Evolutionary conservation across 2,329 filamentous ascomycete species (phyloP).

Genomic region (Diaporthe longicolla): DNA sequence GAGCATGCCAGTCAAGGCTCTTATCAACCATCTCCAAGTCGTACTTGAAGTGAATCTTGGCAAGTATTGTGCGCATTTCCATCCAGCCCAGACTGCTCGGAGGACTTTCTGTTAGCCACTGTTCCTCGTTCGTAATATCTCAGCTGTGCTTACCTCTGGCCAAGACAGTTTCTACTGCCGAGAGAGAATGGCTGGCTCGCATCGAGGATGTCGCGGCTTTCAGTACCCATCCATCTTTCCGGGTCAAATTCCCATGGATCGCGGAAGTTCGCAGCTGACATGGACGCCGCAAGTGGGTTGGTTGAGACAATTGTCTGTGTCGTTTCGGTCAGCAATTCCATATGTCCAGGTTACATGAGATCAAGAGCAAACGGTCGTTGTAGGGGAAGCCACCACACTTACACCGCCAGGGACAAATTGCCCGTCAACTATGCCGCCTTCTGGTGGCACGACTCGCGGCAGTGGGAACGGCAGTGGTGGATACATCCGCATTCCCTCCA

Average conservation of each 20-base stretch:
- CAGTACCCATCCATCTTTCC: background rate
- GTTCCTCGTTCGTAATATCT: no score
- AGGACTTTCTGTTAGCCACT: background rate
- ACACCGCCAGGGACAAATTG: conserved; percentile 25
- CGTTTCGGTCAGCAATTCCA: background rate
- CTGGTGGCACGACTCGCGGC: conserved; percentile 28
- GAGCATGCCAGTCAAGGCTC: conserved; percentile 29
- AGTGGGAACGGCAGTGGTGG: conserved; percentile 40
- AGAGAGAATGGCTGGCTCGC: conserved; percentile 35
- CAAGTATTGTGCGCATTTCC: conserved; percentile 26
- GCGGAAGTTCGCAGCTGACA: conserved; percentile 22
- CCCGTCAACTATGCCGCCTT: conserved; percentile 24
- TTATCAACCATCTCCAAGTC: conserved; percentile 12
- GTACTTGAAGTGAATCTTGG: conserved; percentile 32
- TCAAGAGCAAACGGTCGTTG: no score
- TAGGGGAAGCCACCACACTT: background rate
- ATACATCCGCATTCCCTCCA: conserved; percentile 46
- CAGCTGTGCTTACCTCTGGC: background rate
- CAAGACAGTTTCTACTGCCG: conserved; percentile 20
- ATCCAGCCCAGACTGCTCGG: conserved; percentile 25
- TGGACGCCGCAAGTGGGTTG: conserved; percentile 25
- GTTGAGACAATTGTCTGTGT: conserved; percentile 34
- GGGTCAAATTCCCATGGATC: conserved; percentile 28
- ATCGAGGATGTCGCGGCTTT: conserved; percentile 7
- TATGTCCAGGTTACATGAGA: background rate